phyloP scores from a whole-genome alignment of 176 grass and related monocot species.

The Triticum timopheevii region DNA sequence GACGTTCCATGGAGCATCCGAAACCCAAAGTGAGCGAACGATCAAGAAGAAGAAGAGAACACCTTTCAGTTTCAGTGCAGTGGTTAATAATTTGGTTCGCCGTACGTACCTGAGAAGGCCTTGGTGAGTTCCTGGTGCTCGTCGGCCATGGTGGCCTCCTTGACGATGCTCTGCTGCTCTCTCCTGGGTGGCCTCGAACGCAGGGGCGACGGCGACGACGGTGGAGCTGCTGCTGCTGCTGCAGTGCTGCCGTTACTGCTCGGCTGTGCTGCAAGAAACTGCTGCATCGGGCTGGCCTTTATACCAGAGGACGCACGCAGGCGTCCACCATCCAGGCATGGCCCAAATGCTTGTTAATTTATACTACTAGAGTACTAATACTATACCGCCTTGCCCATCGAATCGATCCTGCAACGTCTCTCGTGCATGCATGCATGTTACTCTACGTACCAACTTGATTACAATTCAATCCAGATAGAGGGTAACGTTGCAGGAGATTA shows the following conservation, averaged over 20 bases:
- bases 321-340: background rate
- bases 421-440: background rate
- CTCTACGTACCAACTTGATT: background rate
- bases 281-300: constrained; percentile 36
- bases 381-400: background rate
- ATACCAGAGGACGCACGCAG: background rate
- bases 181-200: constrained; percentile 28
- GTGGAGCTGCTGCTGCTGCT: constrained; percentile 20
- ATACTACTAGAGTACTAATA: background rate
- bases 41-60: background rate
- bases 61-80: background rate
- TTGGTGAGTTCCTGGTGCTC: constrained; percentile 55
- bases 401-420: background rate
- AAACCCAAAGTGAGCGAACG: background rate
- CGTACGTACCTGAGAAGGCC: constrained; percentile 79
- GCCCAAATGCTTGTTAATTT: constrained; percentile 4
- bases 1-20: too few relatives aligned
- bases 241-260: background rate
- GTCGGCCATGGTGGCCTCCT: constrained; percentile 50
- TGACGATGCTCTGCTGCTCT: background rate
- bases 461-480: background rate
- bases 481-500: background rate
- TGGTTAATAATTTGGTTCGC: background rate
- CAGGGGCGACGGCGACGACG: background rate
- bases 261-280: constrained; percentile 29